These are phyloP conservation scores for Macrocystidia cucumis DNA, from an alignment of 1,284 basidiomycete genomes.

Conservation along the genomic window DNA sequence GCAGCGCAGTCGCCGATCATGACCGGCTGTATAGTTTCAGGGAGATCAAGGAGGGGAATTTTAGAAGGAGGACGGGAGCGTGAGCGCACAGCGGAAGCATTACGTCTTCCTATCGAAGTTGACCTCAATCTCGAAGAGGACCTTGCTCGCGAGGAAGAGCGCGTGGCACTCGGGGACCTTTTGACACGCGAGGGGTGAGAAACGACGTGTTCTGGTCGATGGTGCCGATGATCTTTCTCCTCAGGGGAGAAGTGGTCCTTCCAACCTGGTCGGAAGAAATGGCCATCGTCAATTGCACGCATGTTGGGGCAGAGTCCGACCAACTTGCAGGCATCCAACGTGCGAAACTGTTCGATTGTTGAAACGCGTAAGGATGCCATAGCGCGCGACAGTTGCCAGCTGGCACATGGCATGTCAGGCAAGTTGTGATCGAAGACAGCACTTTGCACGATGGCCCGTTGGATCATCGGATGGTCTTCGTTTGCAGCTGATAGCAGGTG, in stretches of 20 bases:
- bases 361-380: constrained; percentile 46
- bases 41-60: constrained; percentile 19
- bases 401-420: constrained; percentile 49
- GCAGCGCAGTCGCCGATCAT: constrained; percentile 71
- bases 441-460: constrained; percentile 62
- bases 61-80: no score
- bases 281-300: constrained; percentile 58
- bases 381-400: constrained; percentile 57
- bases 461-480: constrained; percentile 48
- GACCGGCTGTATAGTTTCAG: constrained; percentile 46
- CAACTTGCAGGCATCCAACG: constrained; percentile 46
- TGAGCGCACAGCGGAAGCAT: no score
- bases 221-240: constrained; percentile 27
- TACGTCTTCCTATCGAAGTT: no score
- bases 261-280: constrained; percentile 59
- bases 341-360: constrained; percentile 52
- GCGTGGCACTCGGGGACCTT: not conserved
- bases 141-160: constrained; percentile 3
- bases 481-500: constrained; percentile 64
- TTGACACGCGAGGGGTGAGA: no score
- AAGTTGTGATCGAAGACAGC: constrained; percentile 52
- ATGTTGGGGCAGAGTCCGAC: constrained; percentile 37
- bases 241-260: constrained; percentile 36
- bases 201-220: constrained; percentile 12
- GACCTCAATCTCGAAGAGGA: constrained; percentile 18